Conservation (phyloP, 1,284 basidiomycete genomes). For the Papiliotrema flavescens region DNA sequence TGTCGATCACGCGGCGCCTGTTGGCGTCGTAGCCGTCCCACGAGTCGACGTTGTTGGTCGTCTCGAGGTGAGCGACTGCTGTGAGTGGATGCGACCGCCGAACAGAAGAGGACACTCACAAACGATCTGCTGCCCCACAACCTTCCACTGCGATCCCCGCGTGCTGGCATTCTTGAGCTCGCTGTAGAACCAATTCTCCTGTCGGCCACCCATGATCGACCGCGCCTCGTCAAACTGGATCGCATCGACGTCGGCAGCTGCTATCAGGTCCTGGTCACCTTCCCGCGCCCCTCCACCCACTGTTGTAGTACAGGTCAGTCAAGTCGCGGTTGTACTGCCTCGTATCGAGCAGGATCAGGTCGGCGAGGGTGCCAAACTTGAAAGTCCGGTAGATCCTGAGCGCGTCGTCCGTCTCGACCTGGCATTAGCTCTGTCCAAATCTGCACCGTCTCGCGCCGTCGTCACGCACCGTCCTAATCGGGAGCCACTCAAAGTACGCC, state of each 20-base stretch:
- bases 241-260: conserved; percentile 51
- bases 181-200: conserved; percentile 60
- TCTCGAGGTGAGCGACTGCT: conserved; percentile 8
- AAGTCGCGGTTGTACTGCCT: conserved; percentile 62
- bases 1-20: conserved; percentile 57
- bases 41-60: conserved; percentile 51
- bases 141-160: conserved; percentile 57
- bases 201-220: conserved; percentile 59
- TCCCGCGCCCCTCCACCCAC: conserved; percentile 13
- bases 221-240: conserved; percentile 54
- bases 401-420: conserved; percentile 59
- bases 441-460: no score
- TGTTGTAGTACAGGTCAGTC: conserved; percentile 63
- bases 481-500: conserved; percentile 68
- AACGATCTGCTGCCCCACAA: conserved; percentile 60
- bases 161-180: conserved; percentile 54
- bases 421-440: conserved; percentile 40
- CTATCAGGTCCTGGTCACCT: not conserved
- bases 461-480: conserved; percentile 48
- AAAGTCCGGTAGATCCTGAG: conserved; percentile 66
- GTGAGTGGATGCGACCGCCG: not conserved
- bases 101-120: conserved; percentile 33
- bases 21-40: conserved; percentile 65
- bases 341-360: conserved; percentile 62
- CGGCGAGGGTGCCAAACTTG: conserved; percentile 60